Evolutionary conservation across 371 early-diverging fungal genomes (phyloP).

Genomic region (Mortierella sp.): DNA sequence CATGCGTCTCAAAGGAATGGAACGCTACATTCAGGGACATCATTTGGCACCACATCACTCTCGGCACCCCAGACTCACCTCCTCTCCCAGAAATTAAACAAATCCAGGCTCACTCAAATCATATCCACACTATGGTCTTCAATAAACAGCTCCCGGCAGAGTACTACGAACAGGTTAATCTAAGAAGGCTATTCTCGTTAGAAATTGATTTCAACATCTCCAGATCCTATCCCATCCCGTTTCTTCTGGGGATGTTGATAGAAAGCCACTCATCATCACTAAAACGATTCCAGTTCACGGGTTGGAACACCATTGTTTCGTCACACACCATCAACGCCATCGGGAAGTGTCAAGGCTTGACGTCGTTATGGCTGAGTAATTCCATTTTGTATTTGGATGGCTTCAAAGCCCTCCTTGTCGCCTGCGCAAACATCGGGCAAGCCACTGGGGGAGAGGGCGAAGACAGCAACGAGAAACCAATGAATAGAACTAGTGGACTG

Average conservation of each 20-base stretch:
- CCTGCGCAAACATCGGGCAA: neutral
- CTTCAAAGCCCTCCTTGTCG: neutral
- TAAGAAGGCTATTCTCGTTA: neutral
- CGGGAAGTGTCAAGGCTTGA: neutral
- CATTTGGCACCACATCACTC: neutral
- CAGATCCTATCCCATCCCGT: neutral
- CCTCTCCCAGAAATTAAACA: neutral
- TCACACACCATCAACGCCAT: neutral
- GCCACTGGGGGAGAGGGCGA: neutral
- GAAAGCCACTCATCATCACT: neutral
- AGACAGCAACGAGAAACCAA: neutral
- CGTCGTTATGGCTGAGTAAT: neutral
- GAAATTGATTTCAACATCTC: neutral
- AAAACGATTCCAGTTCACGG: neutral
- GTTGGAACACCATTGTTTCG: neutral
- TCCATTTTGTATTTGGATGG: neutral
- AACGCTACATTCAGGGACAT: neutral
- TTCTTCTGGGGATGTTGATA: neutral
- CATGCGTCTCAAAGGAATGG: neutral
- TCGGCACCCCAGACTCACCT: no score
- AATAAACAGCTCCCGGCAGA: neutral
- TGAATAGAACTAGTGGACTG: neutral
- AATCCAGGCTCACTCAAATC: neutral
- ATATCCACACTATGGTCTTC: neutral
- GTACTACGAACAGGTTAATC: neutral